Evolutionary conservation across 306 rosid species (phyloP).

Genomic region (Quercus berberidifolia): DNA sequence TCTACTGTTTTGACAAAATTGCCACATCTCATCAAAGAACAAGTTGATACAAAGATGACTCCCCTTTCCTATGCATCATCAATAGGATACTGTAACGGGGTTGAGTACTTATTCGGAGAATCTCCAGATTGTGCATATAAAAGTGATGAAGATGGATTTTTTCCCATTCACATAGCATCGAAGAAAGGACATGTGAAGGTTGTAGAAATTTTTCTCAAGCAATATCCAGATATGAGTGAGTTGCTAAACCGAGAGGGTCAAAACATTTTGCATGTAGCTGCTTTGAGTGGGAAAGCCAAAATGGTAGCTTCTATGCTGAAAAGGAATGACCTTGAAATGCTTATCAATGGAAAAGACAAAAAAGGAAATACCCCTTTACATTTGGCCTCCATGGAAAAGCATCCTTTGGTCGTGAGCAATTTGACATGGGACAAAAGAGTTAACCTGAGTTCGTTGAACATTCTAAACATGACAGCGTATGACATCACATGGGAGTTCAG

Average conservation of each 20-base stretch:
- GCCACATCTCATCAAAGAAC: too few relatives aligned
- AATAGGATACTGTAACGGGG: neutral
- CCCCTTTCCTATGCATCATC: neutral
- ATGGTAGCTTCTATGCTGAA: neutral
- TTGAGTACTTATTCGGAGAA: neutral
- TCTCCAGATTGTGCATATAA: neutral
- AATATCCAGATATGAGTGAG: neutral
- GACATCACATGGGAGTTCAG: neutral
- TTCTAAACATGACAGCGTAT: neutral
- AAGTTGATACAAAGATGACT: neutral
- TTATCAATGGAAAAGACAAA: neutral
- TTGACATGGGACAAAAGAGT: neutral
- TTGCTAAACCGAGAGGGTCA: neutral
- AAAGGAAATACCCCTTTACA: neutral
- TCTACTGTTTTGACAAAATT: too few relatives aligned
- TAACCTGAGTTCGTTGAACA: neutral
- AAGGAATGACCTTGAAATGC: neutral
- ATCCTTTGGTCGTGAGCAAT: neutral
- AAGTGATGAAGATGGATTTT: neutral
- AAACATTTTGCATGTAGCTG: neutral
- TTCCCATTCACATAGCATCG: constrained; percentile 12
- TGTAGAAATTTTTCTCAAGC: neutral
- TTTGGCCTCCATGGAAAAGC: too few relatives aligned
- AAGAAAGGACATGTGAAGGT: neutral
- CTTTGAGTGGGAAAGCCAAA: neutral